These are phyloP conservation scores for Solanum virginianum DNA, from an alignment of 257 asterid genomes.

Conservation along the genomic window DNA sequence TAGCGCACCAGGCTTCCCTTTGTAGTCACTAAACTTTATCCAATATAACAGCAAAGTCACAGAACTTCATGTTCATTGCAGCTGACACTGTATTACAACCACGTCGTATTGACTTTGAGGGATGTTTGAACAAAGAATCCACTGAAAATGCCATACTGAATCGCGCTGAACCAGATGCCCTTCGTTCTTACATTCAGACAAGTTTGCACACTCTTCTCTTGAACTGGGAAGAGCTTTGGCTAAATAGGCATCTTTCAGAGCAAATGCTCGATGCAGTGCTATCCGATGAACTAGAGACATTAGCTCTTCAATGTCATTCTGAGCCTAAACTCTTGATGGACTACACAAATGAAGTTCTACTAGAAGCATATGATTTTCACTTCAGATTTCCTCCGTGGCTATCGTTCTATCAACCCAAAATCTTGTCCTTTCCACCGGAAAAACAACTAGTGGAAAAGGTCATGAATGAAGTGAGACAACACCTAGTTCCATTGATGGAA, in stretches of 20 bases:
- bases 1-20: too few relatives aligned
- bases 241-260: conserved; percentile 12
- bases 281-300: conserved; percentile 19
- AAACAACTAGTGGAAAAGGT: conserved; percentile 38
- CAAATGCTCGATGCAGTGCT: conserved; percentile 29
- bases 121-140: conserved; percentile 16
- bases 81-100: conserved; percentile 30
- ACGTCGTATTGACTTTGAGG: conserved; percentile 44
- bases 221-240: conserved; percentile 33
- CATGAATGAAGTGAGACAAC: conserved; percentile 36
- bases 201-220: conserved; percentile 36
- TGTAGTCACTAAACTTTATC: not conserved
- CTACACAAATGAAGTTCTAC: conserved; percentile 49
- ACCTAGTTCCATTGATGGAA: conserved; percentile 23
- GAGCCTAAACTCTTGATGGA: conserved; percentile 65
- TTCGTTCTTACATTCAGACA: conserved; percentile 34
- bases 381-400: conserved; percentile 31
- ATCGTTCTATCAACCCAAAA: conserved; percentile 22
- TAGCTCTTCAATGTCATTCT: conserved; percentile 11
- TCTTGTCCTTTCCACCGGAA: conserved; percentile 15
- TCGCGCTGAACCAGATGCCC: conserved; percentile 10
- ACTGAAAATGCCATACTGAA: conserved; percentile 8
- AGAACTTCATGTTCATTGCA: conserved; percentile 10
- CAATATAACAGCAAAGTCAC: not conserved
- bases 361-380: conserved; percentile 18